Evolutionary conservation across 2,329 filamentous ascomycete genomes (phyloP).

Genomic region (Ophiocordyceps polyrhachis-furcata): DNA sequence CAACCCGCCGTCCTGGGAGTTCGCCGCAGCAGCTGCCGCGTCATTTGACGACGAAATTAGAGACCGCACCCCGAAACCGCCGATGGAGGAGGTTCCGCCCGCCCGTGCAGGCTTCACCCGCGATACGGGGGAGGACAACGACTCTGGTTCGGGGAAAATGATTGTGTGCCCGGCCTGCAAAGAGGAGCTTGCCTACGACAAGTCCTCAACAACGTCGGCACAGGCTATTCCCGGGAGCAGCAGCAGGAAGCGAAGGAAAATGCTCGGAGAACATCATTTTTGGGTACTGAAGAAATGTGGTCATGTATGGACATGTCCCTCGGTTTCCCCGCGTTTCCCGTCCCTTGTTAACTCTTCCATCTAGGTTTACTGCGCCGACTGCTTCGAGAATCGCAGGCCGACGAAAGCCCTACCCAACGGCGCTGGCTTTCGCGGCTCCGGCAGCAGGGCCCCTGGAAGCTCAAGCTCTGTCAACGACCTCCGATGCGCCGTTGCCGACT

Average conservation of each 20-base stretch:
- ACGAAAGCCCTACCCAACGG: slow-evolving; percentile 14
- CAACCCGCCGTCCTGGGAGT: background rate
- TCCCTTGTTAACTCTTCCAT: background rate
- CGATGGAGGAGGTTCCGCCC: slow-evolving; percentile 42
- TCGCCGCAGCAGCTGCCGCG: background rate
- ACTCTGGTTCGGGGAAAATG: slow-evolving; percentile 42
- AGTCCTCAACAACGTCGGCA: slow-evolving; percentile 16
- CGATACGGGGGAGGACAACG: slow-evolving; percentile 27
- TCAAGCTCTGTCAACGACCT: slow-evolving; percentile 14
- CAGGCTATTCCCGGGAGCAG: slow-evolving; percentile 4
- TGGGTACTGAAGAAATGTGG: slow-evolving; percentile 86
- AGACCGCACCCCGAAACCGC: slow-evolving; percentile 21
- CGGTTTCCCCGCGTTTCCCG: background rate
- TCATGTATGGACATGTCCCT: slow-evolving; percentile 40
- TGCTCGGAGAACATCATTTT: slow-evolving; percentile 58
- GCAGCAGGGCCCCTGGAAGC: slow-evolving; percentile 9
- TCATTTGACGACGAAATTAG: slow-evolving; percentile 11
- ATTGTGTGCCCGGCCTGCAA: slow-evolving; percentile 77
- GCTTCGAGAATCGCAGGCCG: slow-evolving; percentile 36
- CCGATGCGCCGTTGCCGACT: slow-evolving; percentile 38
- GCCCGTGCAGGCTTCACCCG: slow-evolving; percentile 65
- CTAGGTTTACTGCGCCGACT: slow-evolving; percentile 44
- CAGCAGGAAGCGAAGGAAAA: slow-evolving; percentile 23
- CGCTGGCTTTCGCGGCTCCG: slow-evolving; percentile 19
- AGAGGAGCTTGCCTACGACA: slow-evolving; percentile 62